Conservation (phyloP, 345 rosid species). For the Erodium maritimum region DNA sequence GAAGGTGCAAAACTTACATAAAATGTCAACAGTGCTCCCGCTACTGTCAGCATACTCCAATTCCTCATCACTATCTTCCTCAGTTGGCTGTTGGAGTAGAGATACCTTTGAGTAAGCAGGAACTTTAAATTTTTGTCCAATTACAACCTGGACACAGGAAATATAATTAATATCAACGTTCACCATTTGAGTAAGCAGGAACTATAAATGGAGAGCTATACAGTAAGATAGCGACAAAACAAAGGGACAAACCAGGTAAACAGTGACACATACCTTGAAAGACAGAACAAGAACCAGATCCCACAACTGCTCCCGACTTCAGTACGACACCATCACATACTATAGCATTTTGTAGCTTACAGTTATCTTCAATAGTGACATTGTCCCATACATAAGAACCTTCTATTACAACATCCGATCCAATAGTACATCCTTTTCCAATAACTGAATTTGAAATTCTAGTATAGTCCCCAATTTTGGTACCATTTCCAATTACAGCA, state of each 20-base stretch:
- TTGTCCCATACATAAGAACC: constrained; percentile 88
- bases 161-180: not conserved
- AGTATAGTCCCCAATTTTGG: constrained; percentile 50
- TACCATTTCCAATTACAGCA: constrained; percentile 61
- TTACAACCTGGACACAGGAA: constrained; percentile 44
- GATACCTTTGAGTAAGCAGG: constrained; percentile 88
- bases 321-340: constrained; percentile 74
- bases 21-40: constrained; percentile 36
- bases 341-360: constrained; percentile 67
- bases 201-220: not conserved
- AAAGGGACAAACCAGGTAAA: too few species aligned
- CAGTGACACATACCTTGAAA: constrained; percentile 42
- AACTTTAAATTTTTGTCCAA: constrained; percentile 58
- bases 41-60: constrained; percentile 83
- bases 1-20: constrained; percentile 22
- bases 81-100: constrained; percentile 63
- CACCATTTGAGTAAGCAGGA: not conserved
- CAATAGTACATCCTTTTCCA: constrained; percentile 73
- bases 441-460: constrained; percentile 67
- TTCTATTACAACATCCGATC: constrained; percentile 72
- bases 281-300: constrained; percentile 85
- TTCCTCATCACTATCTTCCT: constrained; percentile 85
- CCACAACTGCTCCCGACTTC: constrained; percentile 63
- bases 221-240: too few species aligned
- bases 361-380: constrained; percentile 85